Conservation (phyloP, 2,329 filamentous ascomycete species). For the Rhinocladiella similis region DNA sequence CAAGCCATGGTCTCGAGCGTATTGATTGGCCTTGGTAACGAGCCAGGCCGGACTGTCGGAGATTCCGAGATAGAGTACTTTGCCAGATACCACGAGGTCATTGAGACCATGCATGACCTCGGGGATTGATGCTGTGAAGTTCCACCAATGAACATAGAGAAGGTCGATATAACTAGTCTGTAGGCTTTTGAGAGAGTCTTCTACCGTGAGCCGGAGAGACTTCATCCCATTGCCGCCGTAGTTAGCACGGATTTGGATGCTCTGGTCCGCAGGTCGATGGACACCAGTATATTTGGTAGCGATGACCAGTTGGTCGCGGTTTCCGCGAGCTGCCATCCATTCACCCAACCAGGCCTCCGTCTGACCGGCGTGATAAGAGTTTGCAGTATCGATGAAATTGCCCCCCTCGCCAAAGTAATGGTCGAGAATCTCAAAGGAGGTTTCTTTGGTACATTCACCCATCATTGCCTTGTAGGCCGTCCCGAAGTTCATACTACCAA, state of each 20-base stretch:
- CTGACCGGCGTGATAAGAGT: conserved; percentile 44
- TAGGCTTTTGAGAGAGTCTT: conserved; percentile 35
- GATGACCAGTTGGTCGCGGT: conserved; percentile 54
- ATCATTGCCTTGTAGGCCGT: conserved; percentile 42
- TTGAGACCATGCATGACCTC: conserved; percentile 71
- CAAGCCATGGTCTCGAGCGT: conserved; percentile 69
- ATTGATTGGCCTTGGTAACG: conserved; percentile 48
- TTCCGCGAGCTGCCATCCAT: conserved; percentile 49
- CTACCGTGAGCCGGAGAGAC: conserved; percentile 32
- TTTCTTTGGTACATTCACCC: conserved; percentile 44
- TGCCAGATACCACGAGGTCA: conserved; percentile 58
- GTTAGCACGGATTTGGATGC: conserved; percentile 40
- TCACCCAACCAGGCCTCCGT: conserved; percentile 52
- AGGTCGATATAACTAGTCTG: conserved; percentile 39
- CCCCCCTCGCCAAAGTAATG: conserved; percentile 47
- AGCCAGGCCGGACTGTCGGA: conserved; percentile 30
- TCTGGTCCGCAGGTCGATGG: conserved; percentile 32
- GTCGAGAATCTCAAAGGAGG: conserved; percentile 48
- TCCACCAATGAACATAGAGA: conserved; percentile 52
- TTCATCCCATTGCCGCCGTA: conserved; percentile 42
- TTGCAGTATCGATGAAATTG: conserved; percentile 56
- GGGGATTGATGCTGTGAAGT: conserved; percentile 63
- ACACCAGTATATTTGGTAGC: conserved; percentile 55
- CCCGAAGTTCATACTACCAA: conserved; percentile 58
- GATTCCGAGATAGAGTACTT: conserved; percentile 69